A percentile compares a stretch with the other conserved stretches of the same genome.
Conservation (phyloP, 331 rosid genomes). For the Arachis monticola region DNA sequence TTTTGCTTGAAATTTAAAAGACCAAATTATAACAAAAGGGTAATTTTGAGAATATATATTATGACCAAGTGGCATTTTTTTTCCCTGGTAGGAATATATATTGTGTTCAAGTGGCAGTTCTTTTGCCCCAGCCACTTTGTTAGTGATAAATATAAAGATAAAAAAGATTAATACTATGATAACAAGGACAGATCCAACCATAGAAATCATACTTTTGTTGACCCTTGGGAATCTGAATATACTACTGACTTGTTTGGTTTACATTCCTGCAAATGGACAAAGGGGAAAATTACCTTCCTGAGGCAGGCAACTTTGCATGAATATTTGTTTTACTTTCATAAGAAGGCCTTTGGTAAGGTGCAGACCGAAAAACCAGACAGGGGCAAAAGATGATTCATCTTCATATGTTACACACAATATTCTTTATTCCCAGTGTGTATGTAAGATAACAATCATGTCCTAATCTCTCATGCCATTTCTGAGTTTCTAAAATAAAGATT, state of each 20-base stretch:
- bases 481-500: slow-evolving; percentile 27
- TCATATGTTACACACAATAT: slow-evolving; percentile 11
- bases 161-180: not conserved
- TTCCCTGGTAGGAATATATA: too few relatives aligned
- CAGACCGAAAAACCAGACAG: not conserved
- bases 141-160: not conserved
- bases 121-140: too few relatives aligned
- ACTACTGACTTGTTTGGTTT: not conserved
- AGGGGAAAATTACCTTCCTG: not conserved
- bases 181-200: slow-evolving; percentile 21
- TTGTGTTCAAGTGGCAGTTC: too few relatives aligned
- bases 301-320: not conserved
- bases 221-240: slow-evolving; percentile 11
- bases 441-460: slow-evolving; percentile 25
- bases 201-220: not conserved
- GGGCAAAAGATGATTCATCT: slow-evolving; percentile 19
- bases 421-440: slow-evolving; percentile 8
- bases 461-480: slow-evolving; percentile 16
- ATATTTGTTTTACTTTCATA: too few relatives aligned
- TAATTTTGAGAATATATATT: too few relatives aligned
- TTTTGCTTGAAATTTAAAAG: too few relatives aligned
- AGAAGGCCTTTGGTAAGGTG: not conserved
- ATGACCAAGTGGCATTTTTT: too few relatives aligned
- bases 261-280: not conserved
- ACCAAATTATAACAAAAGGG: too few relatives aligned